These are phyloP conservation scores for Russula sp. DNA, from an alignment of 768 basidiomycete genomes.

Conservation along the genomic window DNA sequence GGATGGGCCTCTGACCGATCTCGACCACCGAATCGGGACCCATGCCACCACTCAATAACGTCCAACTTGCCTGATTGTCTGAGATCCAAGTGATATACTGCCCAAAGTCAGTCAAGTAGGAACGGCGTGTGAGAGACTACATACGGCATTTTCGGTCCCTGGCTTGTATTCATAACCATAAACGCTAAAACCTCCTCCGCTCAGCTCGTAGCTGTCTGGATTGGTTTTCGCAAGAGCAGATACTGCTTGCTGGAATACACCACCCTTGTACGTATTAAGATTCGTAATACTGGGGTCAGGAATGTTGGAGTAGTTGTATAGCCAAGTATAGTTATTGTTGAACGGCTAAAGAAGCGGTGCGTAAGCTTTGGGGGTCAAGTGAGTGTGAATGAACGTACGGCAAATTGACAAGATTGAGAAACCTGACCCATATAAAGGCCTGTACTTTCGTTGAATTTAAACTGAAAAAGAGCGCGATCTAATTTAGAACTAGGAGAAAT, in stretches of 20 bases:
- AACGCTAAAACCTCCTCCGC: conserved; percentile 29
- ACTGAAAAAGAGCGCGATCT: neutral
- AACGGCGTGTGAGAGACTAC: neutral
- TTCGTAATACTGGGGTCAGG: neutral
- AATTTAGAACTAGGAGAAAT: neutral
- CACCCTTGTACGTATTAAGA: conserved; percentile 62
- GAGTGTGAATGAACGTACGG: conserved; percentile 6
- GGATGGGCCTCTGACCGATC: conserved; percentile 32
- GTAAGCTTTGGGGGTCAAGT: neutral
- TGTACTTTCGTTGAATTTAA: neutral
- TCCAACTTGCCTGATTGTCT: conserved; percentile 34
- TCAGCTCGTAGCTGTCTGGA: conserved; percentile 28
- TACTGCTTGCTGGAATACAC: conserved; percentile 76
- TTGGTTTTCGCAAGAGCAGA: conserved; percentile 56
- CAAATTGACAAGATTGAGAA: conserved; percentile 21
- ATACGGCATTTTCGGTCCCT: conserved; percentile 25
- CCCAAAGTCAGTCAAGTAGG: neutral
- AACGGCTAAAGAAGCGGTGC: conserved; percentile 12
- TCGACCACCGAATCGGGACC: conserved; percentile 29
- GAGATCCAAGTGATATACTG: conserved; percentile 40
- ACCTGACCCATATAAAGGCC: neutral
- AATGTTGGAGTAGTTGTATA: neutral
- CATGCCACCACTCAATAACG: conserved; percentile 31
- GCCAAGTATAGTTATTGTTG: conserved; percentile 12
- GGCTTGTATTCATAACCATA: conserved; percentile 41